Percentiles rank a stretch among this genome's conserved stretches.
These are phyloP conservation scores for Yamadazyma phyllophila DNA, from an alignment of 805 yeast genomes.

Conservation along the genomic window DNA sequence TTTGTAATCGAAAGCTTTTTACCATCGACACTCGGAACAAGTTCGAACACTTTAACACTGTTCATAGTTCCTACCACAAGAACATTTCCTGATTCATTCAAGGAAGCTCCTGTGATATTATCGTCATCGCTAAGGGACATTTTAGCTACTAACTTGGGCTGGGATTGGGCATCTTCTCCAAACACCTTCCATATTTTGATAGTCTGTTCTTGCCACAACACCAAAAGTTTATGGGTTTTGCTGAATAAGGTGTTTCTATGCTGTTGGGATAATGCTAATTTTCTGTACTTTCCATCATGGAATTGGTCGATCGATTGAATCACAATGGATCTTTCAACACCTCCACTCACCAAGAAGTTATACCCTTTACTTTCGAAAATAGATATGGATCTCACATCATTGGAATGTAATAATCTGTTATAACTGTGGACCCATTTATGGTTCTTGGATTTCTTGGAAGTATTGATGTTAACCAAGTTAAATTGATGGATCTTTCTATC, in stretches of 20 bases:
- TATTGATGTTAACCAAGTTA: conserved; percentile 37
- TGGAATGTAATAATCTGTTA: conserved; percentile 78
- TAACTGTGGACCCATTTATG: conserved; percentile 73
- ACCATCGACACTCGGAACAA: conserved; percentile 42
- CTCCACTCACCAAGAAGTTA: conserved; percentile 75
- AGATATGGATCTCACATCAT: conserved; percentile 78
- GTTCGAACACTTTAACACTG: conserved; percentile 64
- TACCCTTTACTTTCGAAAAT: conserved; percentile 66
- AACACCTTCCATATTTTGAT: conserved; percentile 75
- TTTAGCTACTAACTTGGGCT: conserved; percentile 63
- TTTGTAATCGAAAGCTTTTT: conserved; percentile 49
- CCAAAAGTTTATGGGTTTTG: conserved; percentile 48
- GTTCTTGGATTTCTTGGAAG: conserved; percentile 18
- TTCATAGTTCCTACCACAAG: conserved; percentile 71
- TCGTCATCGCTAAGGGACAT: conserved; percentile 72
- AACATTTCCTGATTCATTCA: conserved; percentile 63
- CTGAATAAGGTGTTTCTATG: conserved; percentile 51
- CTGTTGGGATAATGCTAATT: conserved; percentile 63
- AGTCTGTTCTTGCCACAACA: conserved; percentile 79
- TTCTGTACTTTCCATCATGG: conserved; percentile 66
- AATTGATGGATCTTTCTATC: conserved; percentile 87
- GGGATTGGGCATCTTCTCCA: conserved; percentile 19
- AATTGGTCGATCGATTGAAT: conserved; percentile 67
- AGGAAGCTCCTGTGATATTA: conserved; percentile 64
- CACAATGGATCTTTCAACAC: conserved; percentile 71